Evolutionary conservation across 805 yeast species (phyloP), one percentile per base, ranked within the genome.

Genomic region (Candida caryicola): DNA sequence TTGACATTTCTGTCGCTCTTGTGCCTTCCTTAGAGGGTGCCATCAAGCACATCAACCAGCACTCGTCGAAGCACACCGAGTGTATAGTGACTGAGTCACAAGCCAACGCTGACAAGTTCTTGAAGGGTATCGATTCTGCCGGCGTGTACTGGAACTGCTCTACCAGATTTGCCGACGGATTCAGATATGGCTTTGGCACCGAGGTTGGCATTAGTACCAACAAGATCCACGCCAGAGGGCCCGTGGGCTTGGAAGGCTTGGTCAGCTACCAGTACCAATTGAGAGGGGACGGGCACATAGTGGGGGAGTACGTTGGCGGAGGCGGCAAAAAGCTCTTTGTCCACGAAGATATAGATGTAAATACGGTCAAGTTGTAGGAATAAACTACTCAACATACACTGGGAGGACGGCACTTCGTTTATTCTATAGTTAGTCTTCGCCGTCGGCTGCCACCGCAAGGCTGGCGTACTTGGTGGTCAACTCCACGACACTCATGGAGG

Each of bases 101-200:
- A 55, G 70, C 54, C 4, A 69, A 69, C 12, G 98, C 99, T 0
- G 84, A 87, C 21, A 62, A 61, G 40, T 93, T 93, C 65, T 62
- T 91, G 55, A 79, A 80, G 56, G 93, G 90, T 16, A 76, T 93
- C 32, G 99, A 93, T 60, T 86, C 97, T 2, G 84, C 98, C 1
- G 97, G 97, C 40, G 95, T 93, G 9, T 93, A 88, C 69, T 91
- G 98, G 98, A 93, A 93, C 58, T 91, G 95, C 34, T 85, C 96
- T 15, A 88, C 98, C 6, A 74, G 99, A 57, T 93, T 93, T 66
- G 98, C 99, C 5, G 99, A 93, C 62, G 99, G 99, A 3, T 93
- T 87, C 74, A 77, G 99, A 59, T 93, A 91, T 57, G 99, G 99
- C 0, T 93, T 95, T 59, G 99, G 99, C 37, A 84, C 99, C 4